Conservation (phyloP, 2,329 filamentous ascomycete genomes). For the Pestalotiopsis sp. region DNA sequence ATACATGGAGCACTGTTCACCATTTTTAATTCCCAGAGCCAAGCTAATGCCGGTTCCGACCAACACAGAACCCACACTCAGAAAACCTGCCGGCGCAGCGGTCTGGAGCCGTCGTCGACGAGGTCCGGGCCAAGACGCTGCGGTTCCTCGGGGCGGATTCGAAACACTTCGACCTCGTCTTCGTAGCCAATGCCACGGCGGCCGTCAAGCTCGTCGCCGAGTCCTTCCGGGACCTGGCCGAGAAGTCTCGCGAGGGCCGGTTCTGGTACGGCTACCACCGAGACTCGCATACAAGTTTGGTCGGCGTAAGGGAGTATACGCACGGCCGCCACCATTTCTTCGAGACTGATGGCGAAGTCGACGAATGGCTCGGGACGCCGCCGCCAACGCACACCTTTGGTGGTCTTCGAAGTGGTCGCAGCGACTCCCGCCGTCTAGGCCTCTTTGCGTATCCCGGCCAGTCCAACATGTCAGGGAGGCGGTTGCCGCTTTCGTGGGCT, state of each 20-base stretch:
- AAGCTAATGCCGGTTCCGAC: not conserved
- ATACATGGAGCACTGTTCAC: too few species aligned
- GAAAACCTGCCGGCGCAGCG: constrained; percentile 60
- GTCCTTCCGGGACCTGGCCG: constrained; percentile 54
- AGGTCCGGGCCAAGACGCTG: constrained; percentile 54
- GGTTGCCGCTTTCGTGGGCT: constrained; percentile 61
- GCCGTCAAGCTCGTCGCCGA: constrained; percentile 75
- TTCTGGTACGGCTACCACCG: constrained; percentile 65
- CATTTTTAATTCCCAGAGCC: too few species aligned
- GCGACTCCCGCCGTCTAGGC: constrained; percentile 26
- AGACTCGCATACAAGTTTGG: constrained; percentile 63
- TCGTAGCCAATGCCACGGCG: constrained; percentile 90
- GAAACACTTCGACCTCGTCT: constrained; percentile 66
- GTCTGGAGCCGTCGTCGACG: constrained; percentile 59
- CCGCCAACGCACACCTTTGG: constrained; percentile 24
- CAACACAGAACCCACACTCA: constrained; percentile 61
- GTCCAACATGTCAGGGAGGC: constrained; percentile 69
- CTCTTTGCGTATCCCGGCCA: constrained; percentile 69
- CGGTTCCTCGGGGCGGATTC: constrained; percentile 61
- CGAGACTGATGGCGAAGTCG: constrained; percentile 53
- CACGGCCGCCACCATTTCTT: constrained; percentile 59
- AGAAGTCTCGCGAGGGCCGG: constrained; percentile 41
- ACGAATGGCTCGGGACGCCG: constrained; percentile 41
- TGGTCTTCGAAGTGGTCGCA: constrained; percentile 20
- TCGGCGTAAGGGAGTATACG: constrained; percentile 71